Conservation (phyloP, 441 rosid genomes). For the Syzygium malaccense region DNA sequence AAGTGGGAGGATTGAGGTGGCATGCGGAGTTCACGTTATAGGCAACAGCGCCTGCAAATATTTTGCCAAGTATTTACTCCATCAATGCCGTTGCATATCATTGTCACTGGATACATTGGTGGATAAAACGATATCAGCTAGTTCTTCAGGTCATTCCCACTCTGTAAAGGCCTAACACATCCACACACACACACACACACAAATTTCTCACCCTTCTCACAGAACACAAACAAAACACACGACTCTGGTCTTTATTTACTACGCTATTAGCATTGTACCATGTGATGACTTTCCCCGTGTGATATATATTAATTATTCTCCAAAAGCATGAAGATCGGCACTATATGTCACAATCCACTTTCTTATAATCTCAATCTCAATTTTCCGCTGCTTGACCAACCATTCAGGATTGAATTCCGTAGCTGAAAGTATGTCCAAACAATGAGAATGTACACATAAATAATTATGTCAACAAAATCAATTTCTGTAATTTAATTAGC, state of each 20-base stretch:
- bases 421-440: not conserved
- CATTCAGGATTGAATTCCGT: not conserved
- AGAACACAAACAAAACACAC: too few relatives aligned
- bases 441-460: not conserved
- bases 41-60: not conserved
- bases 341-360: not conserved
- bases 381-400: not conserved
- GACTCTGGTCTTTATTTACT: too few relatives aligned
- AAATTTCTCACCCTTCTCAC: too few relatives aligned
- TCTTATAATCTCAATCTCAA: not conserved
- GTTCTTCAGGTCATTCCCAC: not conserved
- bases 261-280: too few relatives aligned
- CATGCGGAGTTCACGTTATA: not conserved
- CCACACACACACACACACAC: too few relatives aligned
- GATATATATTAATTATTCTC: too few relatives aligned
- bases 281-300: too few relatives aligned
- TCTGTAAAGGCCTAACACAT: not conserved
- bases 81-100: not conserved
- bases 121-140: accelerated
- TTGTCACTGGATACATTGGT: not conserved
- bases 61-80: not conserved
- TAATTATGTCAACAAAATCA: not conserved
- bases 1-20: accelerated
- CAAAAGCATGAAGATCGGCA: not conserved
- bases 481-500: not conserved